A percentile compares a stretch with the other conserved stretches of the same genome.
Evolutionary conservation across 2,329 filamentous ascomycete species (phyloP).

Genomic region (Teratosphaeria nubilosa): DNA sequence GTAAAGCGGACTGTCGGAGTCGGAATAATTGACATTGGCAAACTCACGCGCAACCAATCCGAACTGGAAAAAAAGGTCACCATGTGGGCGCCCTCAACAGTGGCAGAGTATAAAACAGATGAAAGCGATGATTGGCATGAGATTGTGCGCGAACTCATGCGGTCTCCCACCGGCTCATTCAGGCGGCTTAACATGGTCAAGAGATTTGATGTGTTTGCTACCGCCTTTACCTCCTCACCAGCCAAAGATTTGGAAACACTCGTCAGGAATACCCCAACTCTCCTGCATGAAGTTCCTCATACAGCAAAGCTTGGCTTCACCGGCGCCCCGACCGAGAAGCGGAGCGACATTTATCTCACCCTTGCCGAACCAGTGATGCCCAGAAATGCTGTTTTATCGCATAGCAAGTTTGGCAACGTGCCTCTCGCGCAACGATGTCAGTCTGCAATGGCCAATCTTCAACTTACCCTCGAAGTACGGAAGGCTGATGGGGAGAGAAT

Average conservation of each 20-base stretch:
- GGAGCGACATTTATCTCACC: slow-evolving; percentile 93
- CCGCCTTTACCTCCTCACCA: slow-evolving; percentile 58
- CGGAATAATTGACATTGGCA: slow-evolving; percentile 65
- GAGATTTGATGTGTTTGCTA: slow-evolving; percentile 67
- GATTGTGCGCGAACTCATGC: slow-evolving; percentile 61
- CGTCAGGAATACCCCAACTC: slow-evolving; percentile 76
- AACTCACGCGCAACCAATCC: slow-evolving; percentile 15
- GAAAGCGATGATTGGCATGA: slow-evolving; percentile 60
- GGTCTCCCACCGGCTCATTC: slow-evolving; percentile 63
- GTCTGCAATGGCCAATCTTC: slow-evolving; percentile 62
- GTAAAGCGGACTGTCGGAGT: slow-evolving; percentile 64
- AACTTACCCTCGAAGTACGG: slow-evolving; percentile 82
- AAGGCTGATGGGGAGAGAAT: slow-evolving; percentile 68
- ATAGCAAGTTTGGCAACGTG: slow-evolving; percentile 71
- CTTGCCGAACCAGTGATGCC: slow-evolving; percentile 69
- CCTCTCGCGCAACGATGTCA: slow-evolving; percentile 50
- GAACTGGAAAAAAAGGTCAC: slow-evolving; percentile 38
- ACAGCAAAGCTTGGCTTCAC: slow-evolving; percentile 90
- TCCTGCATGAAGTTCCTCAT: slow-evolving; percentile 69
- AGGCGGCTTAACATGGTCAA: slow-evolving; percentile 44
- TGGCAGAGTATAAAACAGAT: slow-evolving; percentile 46
- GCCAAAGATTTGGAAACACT: slow-evolving; percentile 60
- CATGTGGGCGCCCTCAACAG: slow-evolving; percentile 59
- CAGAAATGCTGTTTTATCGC: slow-evolving; percentile 52
- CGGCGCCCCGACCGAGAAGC: slow-evolving; percentile 73